Evolutionary conservation across 371 early-diverging fungal species (phyloP).

Genomic region (Circinella umbellata): DNA sequence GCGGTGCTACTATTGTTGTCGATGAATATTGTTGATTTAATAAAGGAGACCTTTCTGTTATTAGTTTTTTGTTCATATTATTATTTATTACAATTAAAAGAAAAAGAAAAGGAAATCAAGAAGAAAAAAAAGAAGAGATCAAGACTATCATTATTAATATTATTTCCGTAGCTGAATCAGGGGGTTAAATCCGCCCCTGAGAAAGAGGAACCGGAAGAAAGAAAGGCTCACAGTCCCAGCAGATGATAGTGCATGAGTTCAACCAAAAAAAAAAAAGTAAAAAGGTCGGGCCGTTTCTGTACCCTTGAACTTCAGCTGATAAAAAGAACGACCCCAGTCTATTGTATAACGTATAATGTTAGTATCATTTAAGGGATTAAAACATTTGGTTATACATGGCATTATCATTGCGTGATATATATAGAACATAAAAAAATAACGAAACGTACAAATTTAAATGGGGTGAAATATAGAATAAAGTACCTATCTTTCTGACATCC

Average conservation of each 20-base stretch:
- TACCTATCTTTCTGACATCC: neutral
- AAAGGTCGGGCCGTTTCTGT: too few relatives aligned
- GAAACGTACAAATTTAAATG: too few relatives aligned
- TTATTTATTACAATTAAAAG: neutral
- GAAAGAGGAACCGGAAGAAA: neutral
- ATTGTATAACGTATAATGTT: too few relatives aligned
- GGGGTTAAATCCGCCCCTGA: conserved; percentile 6
- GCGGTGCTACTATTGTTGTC: neutral
- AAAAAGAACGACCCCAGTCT: neutral
- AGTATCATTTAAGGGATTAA: too few relatives aligned
- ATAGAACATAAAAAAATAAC: too few relatives aligned
- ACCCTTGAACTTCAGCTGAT: neutral
- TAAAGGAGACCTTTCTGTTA: conserved; percentile 1
- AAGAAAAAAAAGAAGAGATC: neutral
- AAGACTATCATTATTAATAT: too few relatives aligned
- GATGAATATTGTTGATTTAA: neutral
- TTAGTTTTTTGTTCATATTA: neutral
- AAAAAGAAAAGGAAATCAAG: neutral
- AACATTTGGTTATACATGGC: too few relatives aligned
- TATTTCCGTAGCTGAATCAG: neutral
- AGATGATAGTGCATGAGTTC: conserved; percentile 5
- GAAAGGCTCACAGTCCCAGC: neutral
- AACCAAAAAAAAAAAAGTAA: neutral
- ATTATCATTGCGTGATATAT: too few relatives aligned
- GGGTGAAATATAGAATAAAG: too few relatives aligned